Evolutionary conservation across 139 green algal genomes (phyloP).

Genomic region (Limnomonas spitsbergensis): DNA sequence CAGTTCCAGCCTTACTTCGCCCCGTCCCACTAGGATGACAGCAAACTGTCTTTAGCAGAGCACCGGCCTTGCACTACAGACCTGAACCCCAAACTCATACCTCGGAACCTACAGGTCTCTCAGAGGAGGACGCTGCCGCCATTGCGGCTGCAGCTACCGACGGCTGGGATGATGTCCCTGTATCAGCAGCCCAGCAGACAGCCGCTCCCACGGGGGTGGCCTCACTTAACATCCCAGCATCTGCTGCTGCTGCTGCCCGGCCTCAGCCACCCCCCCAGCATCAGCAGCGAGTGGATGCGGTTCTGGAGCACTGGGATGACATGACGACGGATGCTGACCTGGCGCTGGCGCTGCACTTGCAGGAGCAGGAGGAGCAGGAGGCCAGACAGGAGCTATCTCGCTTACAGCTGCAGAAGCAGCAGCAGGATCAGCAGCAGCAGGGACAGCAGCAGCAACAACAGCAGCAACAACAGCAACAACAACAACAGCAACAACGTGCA

Average conservation of each 20-base stretch:
- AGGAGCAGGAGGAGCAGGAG: constrained; percentile 64
- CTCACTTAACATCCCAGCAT: background rate
- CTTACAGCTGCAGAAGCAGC: constrained; percentile 9
- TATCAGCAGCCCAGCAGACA: background rate
- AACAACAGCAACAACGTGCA: background rate
- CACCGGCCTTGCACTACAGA: background rate
- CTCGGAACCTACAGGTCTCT: no score
- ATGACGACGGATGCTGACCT: constrained; percentile 62
- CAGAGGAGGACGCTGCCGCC: constrained; percentile 19
- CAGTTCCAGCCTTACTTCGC: background rate
- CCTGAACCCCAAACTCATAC: no score
- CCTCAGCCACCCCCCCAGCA: background rate
- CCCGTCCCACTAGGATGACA: no score
- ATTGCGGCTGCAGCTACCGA: constrained; percentile 25
- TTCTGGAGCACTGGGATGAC: constrained; percentile 3
- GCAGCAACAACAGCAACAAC: background rate
- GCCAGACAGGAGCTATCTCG: background rate
- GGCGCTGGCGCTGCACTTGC: constrained; percentile 80
- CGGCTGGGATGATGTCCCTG: constrained; percentile 11
- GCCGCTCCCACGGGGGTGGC: background rate
- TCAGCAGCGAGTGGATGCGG: background rate
- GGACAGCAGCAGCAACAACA: background rate
- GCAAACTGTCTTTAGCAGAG: no score
- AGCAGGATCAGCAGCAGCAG: background rate
- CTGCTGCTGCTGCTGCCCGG: background rate